Evolutionary conservation across 1,284 basidiomycete genomes (phyloP).

Genomic region (Agroathelia rolfsii): DNA sequence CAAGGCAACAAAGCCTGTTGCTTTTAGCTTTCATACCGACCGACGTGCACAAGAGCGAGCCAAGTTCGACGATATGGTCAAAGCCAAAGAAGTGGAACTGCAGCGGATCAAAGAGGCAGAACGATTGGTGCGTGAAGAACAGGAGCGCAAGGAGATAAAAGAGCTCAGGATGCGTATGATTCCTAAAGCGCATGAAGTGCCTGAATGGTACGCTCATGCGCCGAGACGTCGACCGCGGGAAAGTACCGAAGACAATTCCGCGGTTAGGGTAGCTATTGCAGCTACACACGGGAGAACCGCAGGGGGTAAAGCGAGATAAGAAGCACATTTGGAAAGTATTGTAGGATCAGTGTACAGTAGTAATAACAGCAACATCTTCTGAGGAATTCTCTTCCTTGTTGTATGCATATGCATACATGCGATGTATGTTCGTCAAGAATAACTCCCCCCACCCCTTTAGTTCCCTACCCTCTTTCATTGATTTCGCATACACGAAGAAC

Average conservation of each 20-base stretch:
- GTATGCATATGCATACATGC: conserved; percentile 5
- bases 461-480: too few species aligned
- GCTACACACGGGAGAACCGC: too few species aligned
- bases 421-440: too few species aligned
- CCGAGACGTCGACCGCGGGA: too few species aligned
- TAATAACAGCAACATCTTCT: conserved; percentile 4
- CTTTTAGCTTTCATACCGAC: conserved; percentile 45
- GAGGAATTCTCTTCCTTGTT: conserved; percentile 13
- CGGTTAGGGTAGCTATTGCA: too few species aligned
- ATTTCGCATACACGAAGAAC: too few species aligned
- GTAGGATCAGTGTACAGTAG: conserved; percentile 6
- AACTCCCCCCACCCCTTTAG: too few species aligned
- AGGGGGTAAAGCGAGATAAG: conserved; percentile 15
- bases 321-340: conserved; percentile 10
- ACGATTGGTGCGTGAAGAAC: conserved; percentile 28
- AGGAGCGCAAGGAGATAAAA: conserved; percentile 47
- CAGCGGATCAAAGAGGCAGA: conserved; percentile 31
- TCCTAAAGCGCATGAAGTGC: conserved; percentile 60
- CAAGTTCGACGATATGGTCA: conserved; percentile 48
- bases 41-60: conserved; percentile 47
- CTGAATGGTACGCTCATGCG: conserved; percentile 61
- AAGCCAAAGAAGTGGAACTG: conserved; percentile 44
- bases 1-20: too few species aligned
- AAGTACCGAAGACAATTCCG: conserved; percentile 26
- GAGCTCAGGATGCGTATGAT: conserved; percentile 50